These are phyloP conservation scores for Parastagonospora avenae DNA, from an alignment of 2,329 filamentous ascomycete species.

Conservation along the genomic window DNA sequence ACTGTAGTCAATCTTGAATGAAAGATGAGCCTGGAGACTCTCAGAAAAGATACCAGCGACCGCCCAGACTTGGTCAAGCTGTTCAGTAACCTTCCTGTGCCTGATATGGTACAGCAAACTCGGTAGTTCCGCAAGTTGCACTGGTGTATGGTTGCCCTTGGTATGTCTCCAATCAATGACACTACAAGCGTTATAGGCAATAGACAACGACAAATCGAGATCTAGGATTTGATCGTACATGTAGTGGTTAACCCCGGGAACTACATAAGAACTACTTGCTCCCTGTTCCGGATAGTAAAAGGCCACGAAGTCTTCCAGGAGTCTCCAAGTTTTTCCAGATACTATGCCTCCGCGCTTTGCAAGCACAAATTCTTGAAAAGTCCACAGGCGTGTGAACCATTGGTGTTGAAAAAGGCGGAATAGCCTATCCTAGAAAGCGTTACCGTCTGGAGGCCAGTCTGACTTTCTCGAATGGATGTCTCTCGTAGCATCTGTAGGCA, in stretches of 20 bases:
- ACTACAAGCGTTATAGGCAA: too few relatives aligned
- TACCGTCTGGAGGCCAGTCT: neutral
- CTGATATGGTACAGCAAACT: neutral
- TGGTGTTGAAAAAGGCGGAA: neutral
- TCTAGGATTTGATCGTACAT: too few relatives aligned
- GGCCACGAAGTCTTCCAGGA: too few relatives aligned
- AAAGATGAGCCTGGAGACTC: neutral
- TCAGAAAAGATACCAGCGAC: neutral
- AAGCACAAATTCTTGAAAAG: constrained; percentile 9
- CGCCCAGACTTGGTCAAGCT: neutral
- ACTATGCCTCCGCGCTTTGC: neutral
- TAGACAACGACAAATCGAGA: too few relatives aligned
- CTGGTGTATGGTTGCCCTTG: too few relatives aligned
- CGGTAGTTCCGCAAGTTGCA: neutral
- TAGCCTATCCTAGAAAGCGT: constrained; percentile 7
- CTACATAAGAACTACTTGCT: too few relatives aligned
- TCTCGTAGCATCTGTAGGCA: neutral
- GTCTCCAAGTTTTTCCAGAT: too few relatives aligned
- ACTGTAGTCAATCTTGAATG: neutral
- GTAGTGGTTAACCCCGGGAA: too few relatives aligned
- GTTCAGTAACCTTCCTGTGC: neutral
- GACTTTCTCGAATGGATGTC: neutral
- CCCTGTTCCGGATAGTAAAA: too few relatives aligned
- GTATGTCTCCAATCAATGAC: too few relatives aligned
- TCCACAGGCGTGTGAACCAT: constrained; percentile 8